These are phyloP conservation scores for Colletotrichum sansevieriae DNA, from an alignment of 2,329 filamentous ascomycete species.

Conservation along the genomic window DNA sequence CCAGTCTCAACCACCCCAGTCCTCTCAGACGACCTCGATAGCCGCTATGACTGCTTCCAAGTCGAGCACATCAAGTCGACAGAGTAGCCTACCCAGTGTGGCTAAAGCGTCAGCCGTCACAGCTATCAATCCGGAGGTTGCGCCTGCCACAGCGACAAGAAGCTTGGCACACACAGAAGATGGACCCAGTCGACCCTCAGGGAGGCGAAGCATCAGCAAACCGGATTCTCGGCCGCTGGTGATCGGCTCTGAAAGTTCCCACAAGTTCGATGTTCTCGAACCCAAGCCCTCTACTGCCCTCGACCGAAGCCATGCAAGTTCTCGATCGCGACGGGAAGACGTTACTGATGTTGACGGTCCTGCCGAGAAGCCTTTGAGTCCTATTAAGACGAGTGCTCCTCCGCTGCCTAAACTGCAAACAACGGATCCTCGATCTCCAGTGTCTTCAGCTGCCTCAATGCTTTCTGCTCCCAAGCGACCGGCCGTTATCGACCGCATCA, in stretches of 20 bases:
- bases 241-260: slow-evolving; percentile 52
- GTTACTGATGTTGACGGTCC: slow-evolving; percentile 60
- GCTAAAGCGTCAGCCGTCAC: slow-evolving; percentile 57
- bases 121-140: slow-evolving; percentile 60
- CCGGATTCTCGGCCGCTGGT: slow-evolving; percentile 56
- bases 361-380: slow-evolving; percentile 59
- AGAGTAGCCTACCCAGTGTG: slow-evolving; percentile 56
- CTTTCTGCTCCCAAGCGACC: slow-evolving; percentile 59
- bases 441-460: slow-evolving; percentile 53
- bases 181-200: slow-evolving; percentile 51
- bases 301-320: slow-evolving; percentile 44
- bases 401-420: slow-evolving; percentile 53
- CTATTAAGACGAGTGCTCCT: slow-evolving; percentile 53
- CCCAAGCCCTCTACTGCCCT: slow-evolving; percentile 50
- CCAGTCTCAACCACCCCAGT: slow-evolving; percentile 56
- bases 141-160: slow-evolving; percentile 62
- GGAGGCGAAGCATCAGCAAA: slow-evolving; percentile 59
- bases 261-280: slow-evolving; percentile 56
- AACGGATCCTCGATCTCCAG: slow-evolving; percentile 48
- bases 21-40: slow-evolving; percentile 63
- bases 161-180: slow-evolving; percentile 59
- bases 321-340: slow-evolving; percentile 57
- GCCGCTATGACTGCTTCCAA: slow-evolving; percentile 61
- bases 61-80: slow-evolving; percentile 54
- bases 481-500: slow-evolving; percentile 69